Percentiles rank a stretch among this genome's conserved stretches.
Conservation (phyloP, 805 yeast species). For the Metschnikowia cerradonensis region DNA sequence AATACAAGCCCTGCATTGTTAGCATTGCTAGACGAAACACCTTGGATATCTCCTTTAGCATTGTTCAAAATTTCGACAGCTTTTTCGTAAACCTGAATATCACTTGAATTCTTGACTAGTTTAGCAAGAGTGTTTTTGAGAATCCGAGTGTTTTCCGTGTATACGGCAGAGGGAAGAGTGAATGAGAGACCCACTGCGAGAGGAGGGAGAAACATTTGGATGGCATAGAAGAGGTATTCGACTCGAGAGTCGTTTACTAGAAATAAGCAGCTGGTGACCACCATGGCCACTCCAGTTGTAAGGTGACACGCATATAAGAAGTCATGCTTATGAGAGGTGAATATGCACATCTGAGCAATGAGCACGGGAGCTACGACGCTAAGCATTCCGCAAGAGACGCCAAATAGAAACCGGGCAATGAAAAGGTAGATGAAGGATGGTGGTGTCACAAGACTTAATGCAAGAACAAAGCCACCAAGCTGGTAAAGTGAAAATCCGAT, state of each 20-base stretch:
- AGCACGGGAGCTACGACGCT: constrained; percentile 12
- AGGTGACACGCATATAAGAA: constrained; percentile 4
- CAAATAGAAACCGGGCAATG: constrained; percentile 5
- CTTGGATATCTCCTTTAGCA: neutral
- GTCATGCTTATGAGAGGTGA: constrained; percentile 1
- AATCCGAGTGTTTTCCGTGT: neutral
- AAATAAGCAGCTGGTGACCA: neutral
- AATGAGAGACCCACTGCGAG: neutral
- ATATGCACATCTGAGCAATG: constrained; percentile 9
- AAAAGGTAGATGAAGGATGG: constrained; percentile 2
- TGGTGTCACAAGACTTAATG: constrained; percentile 1
- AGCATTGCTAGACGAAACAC: neutral
- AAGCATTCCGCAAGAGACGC: constrained; percentile 10
- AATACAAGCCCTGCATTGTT: constrained; percentile 3
- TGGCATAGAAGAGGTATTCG: neutral
- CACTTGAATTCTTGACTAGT: neutral
- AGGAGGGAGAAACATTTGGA: neutral
- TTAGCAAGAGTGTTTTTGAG: neutral
- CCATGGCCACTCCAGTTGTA: constrained; percentile 1
- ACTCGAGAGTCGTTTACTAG: neutral
- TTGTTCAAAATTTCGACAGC: neutral
- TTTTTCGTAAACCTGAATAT: neutral
- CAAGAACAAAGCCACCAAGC: constrained; percentile 1
- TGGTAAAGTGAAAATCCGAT: constrained; percentile 1
- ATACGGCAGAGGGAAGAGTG: neutral